Conservation (phyloP, 805 yeast genomes). For the Vanderwaltozyma tropicalis region DNA sequence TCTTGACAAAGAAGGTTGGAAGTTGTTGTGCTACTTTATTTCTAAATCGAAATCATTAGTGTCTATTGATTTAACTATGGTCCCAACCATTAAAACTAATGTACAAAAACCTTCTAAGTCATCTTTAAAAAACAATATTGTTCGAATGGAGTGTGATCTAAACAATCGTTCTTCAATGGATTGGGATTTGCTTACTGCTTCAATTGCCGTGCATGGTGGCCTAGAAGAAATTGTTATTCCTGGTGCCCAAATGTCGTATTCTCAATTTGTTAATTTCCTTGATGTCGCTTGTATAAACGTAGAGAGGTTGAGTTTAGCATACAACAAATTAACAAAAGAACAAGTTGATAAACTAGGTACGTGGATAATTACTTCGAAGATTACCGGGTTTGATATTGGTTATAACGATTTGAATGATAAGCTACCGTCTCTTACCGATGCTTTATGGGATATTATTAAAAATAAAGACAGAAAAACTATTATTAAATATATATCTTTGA, state of each 20-base stretch:
- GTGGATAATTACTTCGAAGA: slow-evolving; percentile 42
- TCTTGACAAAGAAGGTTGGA: slow-evolving; percentile 71
- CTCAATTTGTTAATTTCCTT: slow-evolving; percentile 51
- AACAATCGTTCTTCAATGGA: slow-evolving; percentile 58
- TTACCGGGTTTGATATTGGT: slow-evolving; percentile 71
- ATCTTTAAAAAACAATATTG: slow-evolving; percentile 18
- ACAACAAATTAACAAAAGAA: slow-evolving; percentile 50
- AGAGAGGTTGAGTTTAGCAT: slow-evolving; percentile 65
- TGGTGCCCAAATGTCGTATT: slow-evolving; percentile 59
- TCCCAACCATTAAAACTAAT: slow-evolving; percentile 30
- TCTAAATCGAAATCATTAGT: slow-evolving; percentile 49
- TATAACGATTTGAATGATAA: slow-evolving; percentile 54
- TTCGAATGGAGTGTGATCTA: slow-evolving; percentile 31
- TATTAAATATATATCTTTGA: slow-evolving; percentile 47
- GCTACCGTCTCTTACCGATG: slow-evolving; percentile 19
- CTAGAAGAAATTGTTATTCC: slow-evolving; percentile 71
- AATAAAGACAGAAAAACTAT: slow-evolving; percentile 19
- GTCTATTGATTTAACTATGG: slow-evolving; percentile 54
- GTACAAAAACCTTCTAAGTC: slow-evolving; percentile 32
- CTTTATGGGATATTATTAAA: slow-evolving; percentile 16
- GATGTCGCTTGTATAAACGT: slow-evolving; percentile 50
- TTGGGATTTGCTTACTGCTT: slow-evolving; percentile 72
- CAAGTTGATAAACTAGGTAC: slow-evolving; percentile 49
- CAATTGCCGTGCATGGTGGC: slow-evolving; percentile 65
- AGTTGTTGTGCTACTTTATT: slow-evolving; percentile 64